Evolutionary conservation across 768 basidiomycete species (phyloP).

Genomic region (Rhodosporidiobolus sp.): DNA sequence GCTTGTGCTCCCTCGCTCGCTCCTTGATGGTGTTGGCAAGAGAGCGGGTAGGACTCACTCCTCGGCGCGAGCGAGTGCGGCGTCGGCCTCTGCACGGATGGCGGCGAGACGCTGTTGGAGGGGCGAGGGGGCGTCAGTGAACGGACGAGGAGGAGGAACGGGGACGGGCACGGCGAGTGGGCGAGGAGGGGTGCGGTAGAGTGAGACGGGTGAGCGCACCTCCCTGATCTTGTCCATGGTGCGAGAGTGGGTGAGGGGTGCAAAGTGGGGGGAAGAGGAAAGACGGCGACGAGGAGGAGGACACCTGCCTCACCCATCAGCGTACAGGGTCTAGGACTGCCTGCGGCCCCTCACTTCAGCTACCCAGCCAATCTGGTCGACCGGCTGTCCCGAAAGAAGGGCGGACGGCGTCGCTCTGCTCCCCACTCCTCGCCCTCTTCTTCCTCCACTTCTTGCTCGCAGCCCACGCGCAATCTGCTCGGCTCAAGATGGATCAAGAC

Average conservation of each 20-base stretch:
- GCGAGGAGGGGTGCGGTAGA: slow-evolving; percentile 8
- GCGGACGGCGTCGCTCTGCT: too few relatives aligned
- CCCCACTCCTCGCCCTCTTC: not conserved
- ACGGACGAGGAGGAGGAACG: not conserved
- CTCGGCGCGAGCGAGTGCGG: slow-evolving; percentile 76
- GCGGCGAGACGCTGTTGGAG: slow-evolving; percentile 55
- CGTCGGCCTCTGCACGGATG: slow-evolving; percentile 82
- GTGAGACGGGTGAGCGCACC: slow-evolving; percentile 45
- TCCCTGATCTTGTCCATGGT: slow-evolving; percentile 55
- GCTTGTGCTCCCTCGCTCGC: not conserved
- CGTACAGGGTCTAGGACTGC: too few relatives aligned
- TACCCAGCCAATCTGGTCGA: not conserved
- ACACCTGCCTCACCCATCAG: too few relatives aligned
- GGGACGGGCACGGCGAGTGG: not conserved
- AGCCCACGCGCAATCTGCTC: not conserved
- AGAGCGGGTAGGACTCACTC: slow-evolving; percentile 40
- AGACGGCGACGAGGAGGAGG: not conserved
- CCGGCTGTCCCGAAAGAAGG: too few relatives aligned
- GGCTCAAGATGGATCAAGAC: slow-evolving; percentile 10
- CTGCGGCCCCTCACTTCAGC: not conserved
- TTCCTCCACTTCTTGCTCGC: not conserved
- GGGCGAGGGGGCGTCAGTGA: slow-evolving; percentile 4
- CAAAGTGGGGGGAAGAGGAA: not conserved
- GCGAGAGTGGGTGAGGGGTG: not conserved
- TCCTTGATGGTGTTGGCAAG: not conserved